Percentiles rank a stretch among this genome's conserved stretches.
These are phyloP conservation scores for Penicillium daleae DNA, from an alignment of 495 filamentous ascomycete genomes.

Conservation along the genomic window DNA sequence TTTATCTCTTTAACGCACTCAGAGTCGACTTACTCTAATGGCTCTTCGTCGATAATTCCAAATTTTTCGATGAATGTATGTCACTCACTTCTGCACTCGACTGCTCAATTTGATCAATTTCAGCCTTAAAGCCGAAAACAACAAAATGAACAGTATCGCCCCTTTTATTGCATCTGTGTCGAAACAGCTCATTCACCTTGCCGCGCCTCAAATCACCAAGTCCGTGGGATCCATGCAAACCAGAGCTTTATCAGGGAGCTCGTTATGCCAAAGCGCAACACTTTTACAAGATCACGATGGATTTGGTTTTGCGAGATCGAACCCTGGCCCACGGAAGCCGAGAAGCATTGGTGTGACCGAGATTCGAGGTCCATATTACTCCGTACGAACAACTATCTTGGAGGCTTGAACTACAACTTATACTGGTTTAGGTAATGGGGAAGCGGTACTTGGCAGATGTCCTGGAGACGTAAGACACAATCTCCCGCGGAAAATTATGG, in stretches of 20 bases:
- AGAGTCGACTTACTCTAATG: not conserved
- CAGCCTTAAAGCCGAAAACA: not conserved
- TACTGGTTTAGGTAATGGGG: constrained; percentile 48
- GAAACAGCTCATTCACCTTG: constrained; percentile 6
- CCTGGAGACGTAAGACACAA: constrained; percentile 48
- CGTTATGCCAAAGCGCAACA: constrained; percentile 26
- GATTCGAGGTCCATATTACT: constrained; percentile 61
- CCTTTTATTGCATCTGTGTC: not conserved
- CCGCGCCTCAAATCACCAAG: constrained; percentile 16
- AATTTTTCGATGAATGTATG: not conserved
- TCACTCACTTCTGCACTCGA: too few species aligned
- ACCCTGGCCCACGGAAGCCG: constrained; percentile 54
- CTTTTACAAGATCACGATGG: constrained; percentile 57
- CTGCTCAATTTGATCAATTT: too few species aligned
- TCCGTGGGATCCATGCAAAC: constrained; percentile 8
- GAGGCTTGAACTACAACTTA: constrained; percentile 4
- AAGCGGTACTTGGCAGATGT: constrained; percentile 56
- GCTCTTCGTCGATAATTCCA: not conserved
- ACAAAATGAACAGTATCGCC: constrained; percentile 4
- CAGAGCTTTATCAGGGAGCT: constrained; percentile 23
- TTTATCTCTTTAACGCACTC: not conserved
- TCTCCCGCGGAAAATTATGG: not conserved
- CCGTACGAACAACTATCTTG: constrained; percentile 25
- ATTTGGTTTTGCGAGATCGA: constrained; percentile 58
- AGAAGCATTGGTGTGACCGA: constrained; percentile 56